Evolutionary conservation across 495 filamentous ascomycete species (phyloP).

Genomic region (Penicillium robsamsonii): DNA sequence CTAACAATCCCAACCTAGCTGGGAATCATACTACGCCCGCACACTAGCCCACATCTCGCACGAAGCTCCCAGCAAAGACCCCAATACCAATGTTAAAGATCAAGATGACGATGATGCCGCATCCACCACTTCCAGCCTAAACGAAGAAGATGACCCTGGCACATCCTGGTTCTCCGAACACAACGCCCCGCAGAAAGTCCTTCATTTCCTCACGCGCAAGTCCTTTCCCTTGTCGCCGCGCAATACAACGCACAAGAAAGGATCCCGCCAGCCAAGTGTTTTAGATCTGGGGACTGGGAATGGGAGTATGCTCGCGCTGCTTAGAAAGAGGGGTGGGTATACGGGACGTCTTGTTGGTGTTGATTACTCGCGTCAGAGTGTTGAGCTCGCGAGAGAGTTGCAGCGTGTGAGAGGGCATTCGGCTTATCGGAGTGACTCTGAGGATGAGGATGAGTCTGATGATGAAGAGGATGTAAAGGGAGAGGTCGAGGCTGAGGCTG

Average conservation of each 20-base stretch:
- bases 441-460: conserved; percentile 42
- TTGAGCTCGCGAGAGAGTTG: conserved; percentile 63
- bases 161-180: conserved; percentile 55
- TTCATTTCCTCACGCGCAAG: conserved; percentile 40
- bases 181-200: conserved; percentile 49
- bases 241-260: conserved; percentile 18
- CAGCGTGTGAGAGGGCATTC: conserved; percentile 40
- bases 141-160: conserved; percentile 48
- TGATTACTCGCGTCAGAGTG: conserved; percentile 75
- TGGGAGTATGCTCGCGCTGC: conserved; percentile 77
- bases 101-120: conserved; percentile 9
- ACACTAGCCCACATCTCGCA: conserved; percentile 41
- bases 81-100: neutral
- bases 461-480: conserved; percentile 14
- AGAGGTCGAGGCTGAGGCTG: conserved; percentile 15
- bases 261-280: conserved; percentile 42
- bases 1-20: conserved; percentile 25
- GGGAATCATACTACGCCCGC: conserved; percentile 49
- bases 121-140: conserved; percentile 18
- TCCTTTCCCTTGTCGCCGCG: conserved; percentile 39
- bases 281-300: conserved; percentile 88
- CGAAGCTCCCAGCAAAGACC: neutral
- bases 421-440: conserved; percentile 39
- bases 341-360: conserved; percentile 72
- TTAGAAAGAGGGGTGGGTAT: conserved; percentile 60